Base-by-base conservation (phyloP, 129 eudicot species). In the Cynara cardunculus region DNA sequence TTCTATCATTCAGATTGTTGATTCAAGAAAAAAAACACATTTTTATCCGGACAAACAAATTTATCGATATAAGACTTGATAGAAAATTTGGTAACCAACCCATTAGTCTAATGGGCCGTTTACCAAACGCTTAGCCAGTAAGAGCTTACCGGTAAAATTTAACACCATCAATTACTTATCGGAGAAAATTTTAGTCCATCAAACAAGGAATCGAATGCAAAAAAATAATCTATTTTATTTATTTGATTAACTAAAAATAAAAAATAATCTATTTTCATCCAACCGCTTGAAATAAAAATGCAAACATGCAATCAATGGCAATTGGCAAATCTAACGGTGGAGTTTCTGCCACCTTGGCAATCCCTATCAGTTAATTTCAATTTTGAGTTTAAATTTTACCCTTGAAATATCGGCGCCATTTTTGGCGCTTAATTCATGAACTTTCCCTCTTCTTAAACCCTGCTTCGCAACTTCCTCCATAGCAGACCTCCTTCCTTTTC, bases 401-500 rank as follows among this genome's bases (percentile, higher is more conserved):
- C 61, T 46, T 8, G 69, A 65, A 83, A 83, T 77, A 56, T 1
- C 12, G 56, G 86, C 83, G 86, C 79, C 82, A 70, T 25, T 61
- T 77, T 30, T 72, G 59, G 82, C 86, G 86, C 86, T 77, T 61
- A 77, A 74, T n/a, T 46, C 18, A 3, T 25, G n/a, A 56, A 10
- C 30, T 77, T 66, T 78, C 35, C 78, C 78, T 69, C 78, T 83
- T 77, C 62, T 72, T 83, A 83, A 83, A 83, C 86, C 82, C 75
- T 77, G 61, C 3, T 31, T 24, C 61, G 28, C 73, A 26, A 8
- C 11, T 2, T 59, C n/a, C 26, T 71, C 7, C 69, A 46, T 5
- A 14, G 3, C 25, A 24, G 5, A 66, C 32, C 80, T 28, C 56
- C 22, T 24, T 16, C 53, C 61, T 46, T 2, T 18, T 69, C 0